Evolutionary conservation across 1,284 basidiomycete genomes (phyloP), one percentile per base, ranked within the genome.

Genomic region (Grifola frondosa): DNA sequence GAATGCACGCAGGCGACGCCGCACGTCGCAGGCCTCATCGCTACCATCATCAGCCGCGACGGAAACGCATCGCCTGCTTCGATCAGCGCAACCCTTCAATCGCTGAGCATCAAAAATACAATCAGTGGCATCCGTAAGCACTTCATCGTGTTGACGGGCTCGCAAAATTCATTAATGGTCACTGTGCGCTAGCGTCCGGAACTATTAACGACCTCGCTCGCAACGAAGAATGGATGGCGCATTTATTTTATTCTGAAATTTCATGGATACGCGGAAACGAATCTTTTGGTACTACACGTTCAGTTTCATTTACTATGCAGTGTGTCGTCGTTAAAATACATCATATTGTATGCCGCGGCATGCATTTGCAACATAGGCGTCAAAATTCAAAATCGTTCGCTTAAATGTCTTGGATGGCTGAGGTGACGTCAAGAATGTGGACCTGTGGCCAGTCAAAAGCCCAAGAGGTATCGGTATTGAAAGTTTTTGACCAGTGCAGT

Each of bases 11-110:
- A 51, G 53, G 62, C 66, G 10, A 58, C 63, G 28, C 60, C 64
- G 17, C 60, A 64, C 42, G 55, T 69, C 37, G 57, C 67, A 13
- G 68, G 67, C 9, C 52, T 67, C n/a, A 50, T 66, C 25, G 66
- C 67, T 11, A 67, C 65, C 36, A 48, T 67, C 31, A 60, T 68
- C 38, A 44, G 52, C 29, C 40, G 54, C 21, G 40, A 57, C 33
- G 66, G 65, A 10, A 65, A 65, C 38, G 20, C 25, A 2, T 48
- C 56, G 17, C 66, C 66, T 10, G 63, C 59, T 8, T 50, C 44
- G 7, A 63, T 67, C 44, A 46, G 49, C 19, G 46, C 37, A 26
- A 42, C 44, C 31, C 30, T 67, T 40, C 54, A 61, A 43, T 17
- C 28, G 13, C 47, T 57, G 28, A 53, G 51, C 26, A 37, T 61